These are phyloP conservation scores for Tolypocladium inflatum DNA, from an alignment of 2,329 filamentous ascomycete genomes.

Conservation along the genomic window DNA sequence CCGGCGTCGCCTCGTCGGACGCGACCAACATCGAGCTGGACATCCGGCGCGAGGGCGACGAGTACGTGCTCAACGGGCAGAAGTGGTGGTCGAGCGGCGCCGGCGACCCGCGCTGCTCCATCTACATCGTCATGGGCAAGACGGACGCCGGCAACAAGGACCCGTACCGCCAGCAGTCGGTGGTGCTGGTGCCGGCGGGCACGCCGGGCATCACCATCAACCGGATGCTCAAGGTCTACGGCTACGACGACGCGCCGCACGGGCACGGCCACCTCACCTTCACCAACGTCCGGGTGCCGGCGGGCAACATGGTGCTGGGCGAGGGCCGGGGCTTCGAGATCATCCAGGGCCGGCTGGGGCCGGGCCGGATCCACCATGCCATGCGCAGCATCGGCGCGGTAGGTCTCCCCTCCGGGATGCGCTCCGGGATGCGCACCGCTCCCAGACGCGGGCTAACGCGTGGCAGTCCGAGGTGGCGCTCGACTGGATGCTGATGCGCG, in stretches of 20 bases:
- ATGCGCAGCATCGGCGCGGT: slow-evolving; percentile 89
- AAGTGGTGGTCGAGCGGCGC: slow-evolving; percentile 99
- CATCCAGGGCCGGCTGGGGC: slow-evolving; percentile 91
- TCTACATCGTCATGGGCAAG: slow-evolving; percentile 98
- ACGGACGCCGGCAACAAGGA: slow-evolving; percentile 66
- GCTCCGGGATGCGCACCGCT: neutral
- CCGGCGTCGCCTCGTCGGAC: slow-evolving; percentile 78
- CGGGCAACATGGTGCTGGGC: slow-evolving; percentile 76
- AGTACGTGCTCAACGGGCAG: slow-evolving; percentile 86
- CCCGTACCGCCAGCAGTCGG: slow-evolving; percentile 84
- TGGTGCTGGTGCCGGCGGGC: slow-evolving; percentile 75
- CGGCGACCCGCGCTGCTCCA: slow-evolving; percentile 80
- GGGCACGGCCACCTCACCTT: slow-evolving; percentile 92
- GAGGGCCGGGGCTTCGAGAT: slow-evolving; percentile 96
- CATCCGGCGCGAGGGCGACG: slow-evolving; percentile 74
- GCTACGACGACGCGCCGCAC: slow-evolving; percentile 96
- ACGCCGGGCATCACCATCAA: slow-evolving; percentile 84
- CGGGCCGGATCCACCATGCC: slow-evolving; percentile 93
- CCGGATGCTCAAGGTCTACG: slow-evolving; percentile 89
- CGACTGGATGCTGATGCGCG: slow-evolving; percentile 88
- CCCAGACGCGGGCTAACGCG: neutral
- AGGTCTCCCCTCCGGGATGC: slow-evolving; percentile 22
- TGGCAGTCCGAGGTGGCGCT: slow-evolving; percentile 71
- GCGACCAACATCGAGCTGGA: slow-evolving; percentile 85
- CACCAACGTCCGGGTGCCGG: slow-evolving; percentile 80